phyloP scores from a whole-genome alignment of 2,329 filamentous ascomycete genomes.

The Aciculosporium take region DNA sequence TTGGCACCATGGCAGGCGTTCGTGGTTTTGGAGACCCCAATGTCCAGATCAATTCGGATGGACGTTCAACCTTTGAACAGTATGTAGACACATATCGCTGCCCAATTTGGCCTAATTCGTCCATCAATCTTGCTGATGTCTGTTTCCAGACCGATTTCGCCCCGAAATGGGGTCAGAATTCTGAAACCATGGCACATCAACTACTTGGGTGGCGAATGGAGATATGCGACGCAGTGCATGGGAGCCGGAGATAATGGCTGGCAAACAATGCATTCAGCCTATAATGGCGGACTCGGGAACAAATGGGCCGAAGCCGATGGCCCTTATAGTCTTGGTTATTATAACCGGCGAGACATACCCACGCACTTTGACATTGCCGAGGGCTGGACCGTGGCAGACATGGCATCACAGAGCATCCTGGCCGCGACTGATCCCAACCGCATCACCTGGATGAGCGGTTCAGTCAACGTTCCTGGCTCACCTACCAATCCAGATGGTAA shows the following conservation, averaged over 20 bases:
- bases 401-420: constrained; percentile 9
- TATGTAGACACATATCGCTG: constrained; percentile 18
- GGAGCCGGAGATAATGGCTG: constrained; percentile 36
- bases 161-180: constrained; percentile 25
- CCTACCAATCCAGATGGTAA: constrained; percentile 17
- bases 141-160: background rate
- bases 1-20: constrained; percentile 40
- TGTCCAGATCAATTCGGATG: constrained; percentile 17
- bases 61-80: constrained; percentile 34
- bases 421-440: constrained; percentile 33
- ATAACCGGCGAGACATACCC: constrained; percentile 34
- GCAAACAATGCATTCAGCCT: constrained; percentile 34
- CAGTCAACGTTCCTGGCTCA: constrained; percentile 32
- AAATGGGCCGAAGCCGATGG: constrained; percentile 26
- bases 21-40: constrained; percentile 36
- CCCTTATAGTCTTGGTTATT: constrained; percentile 28
- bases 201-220: constrained; percentile 30
- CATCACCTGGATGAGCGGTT: constrained; percentile 21
- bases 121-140: background rate
- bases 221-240: constrained; percentile 37
- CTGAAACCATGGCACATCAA: constrained; percentile 37
- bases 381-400: constrained; percentile 28
- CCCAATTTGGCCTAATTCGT: background rate
- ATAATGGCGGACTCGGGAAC: constrained; percentile 35
- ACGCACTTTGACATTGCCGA: constrained; percentile 41